phyloP scores from a whole-genome alignment of 2,329 filamentous ascomycete species.

The Cyanodermella asteris region DNA sequence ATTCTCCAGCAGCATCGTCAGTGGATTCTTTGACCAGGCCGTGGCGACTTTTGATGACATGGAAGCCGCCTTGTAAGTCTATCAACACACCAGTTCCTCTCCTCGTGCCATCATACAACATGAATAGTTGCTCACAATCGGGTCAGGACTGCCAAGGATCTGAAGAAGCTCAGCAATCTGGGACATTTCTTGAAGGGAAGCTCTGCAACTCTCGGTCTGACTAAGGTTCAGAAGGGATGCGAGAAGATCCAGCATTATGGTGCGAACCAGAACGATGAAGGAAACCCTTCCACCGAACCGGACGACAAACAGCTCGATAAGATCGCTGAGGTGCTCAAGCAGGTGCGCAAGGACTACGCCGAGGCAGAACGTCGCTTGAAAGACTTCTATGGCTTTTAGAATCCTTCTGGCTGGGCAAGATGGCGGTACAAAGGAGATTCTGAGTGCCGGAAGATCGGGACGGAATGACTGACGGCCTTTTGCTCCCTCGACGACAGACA shows the following conservation, averaged over 20 bases:
- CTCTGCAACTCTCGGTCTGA: conserved; percentile 77
- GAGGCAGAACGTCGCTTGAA: conserved; percentile 50
- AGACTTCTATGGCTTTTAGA: conserved; percentile 40
- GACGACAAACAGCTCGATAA: conserved; percentile 45
- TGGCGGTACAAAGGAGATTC: too few species aligned
- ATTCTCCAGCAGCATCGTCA: conserved; percentile 75
- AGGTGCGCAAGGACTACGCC: conserved; percentile 55
- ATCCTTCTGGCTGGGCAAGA: too few species aligned
- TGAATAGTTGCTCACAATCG: conserved; percentile 1
- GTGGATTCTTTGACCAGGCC: conserved; percentile 83
- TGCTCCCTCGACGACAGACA: too few species aligned
- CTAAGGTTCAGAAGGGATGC: conserved; percentile 77
- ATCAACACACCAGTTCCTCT: neutral
- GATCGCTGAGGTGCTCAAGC: conserved; percentile 46
- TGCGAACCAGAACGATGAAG: conserved; percentile 58
- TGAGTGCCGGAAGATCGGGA: too few species aligned
- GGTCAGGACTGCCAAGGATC: conserved; percentile 41
- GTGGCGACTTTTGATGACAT: conserved; percentile 69
- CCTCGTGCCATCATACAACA: neutral
- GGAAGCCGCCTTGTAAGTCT: conserved; percentile 56
- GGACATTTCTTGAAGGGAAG: conserved; percentile 97
- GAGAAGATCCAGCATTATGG: conserved; percentile 94
- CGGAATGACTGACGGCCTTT: too few species aligned
- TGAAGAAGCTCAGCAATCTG: conserved; percentile 55
- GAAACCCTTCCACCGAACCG: conserved; percentile 35